Evolutionary conservation across 1,284 basidiomycete genomes (phyloP), one percentile per base, ranked within the genome.

Genomic region (Ceratorhiza oryzae-sativae): DNA sequence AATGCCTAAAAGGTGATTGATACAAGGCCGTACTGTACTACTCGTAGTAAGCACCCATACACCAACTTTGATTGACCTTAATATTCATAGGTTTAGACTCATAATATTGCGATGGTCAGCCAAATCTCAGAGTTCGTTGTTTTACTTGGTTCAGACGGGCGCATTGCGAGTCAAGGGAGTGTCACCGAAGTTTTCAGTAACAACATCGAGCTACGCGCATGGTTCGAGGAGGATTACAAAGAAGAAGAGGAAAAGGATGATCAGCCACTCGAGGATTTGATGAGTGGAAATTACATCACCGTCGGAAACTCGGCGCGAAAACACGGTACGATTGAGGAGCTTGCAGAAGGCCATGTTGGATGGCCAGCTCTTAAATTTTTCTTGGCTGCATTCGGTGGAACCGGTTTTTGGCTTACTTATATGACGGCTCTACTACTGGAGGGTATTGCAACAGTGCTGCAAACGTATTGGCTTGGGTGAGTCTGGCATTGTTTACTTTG

Each of bases 281-380:
- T 12, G 3, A 48, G 20, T 5, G 36, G 13, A 39, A 39, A 39
- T 20, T 6, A 72, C 80, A 6, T 13, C 36, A 6, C 36, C 6
- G 13, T n/a, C 76, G 77, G 10, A 39, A 39, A 5, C 36, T 13
- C 75, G 5, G 79, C 79, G 51, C 84, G 85, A 0, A 86, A 86
- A 75, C 79, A 89, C 1, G 81, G 88, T 41, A 80, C 87, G 13
- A 86, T 83, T 3, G 88, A 90, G 76, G 88, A 90, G 78, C 83
- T 87, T 67, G 82, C 84, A 1, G 80, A 85, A 68, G 88, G 88
- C 1, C 84, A 85, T 67, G 83, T 88, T 5, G 82, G 86, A 61
- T 84, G 84, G 81, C 71, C 77, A 18, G 82, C 84, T 73, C 78
- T 77, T 20, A 58, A 51, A 32, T 46, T 74, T 39, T 70, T 70